phyloP scores from a whole-genome alignment of 2,329 filamentous ascomycete species.

The Aspergillus pseudoterreus region DNA sequence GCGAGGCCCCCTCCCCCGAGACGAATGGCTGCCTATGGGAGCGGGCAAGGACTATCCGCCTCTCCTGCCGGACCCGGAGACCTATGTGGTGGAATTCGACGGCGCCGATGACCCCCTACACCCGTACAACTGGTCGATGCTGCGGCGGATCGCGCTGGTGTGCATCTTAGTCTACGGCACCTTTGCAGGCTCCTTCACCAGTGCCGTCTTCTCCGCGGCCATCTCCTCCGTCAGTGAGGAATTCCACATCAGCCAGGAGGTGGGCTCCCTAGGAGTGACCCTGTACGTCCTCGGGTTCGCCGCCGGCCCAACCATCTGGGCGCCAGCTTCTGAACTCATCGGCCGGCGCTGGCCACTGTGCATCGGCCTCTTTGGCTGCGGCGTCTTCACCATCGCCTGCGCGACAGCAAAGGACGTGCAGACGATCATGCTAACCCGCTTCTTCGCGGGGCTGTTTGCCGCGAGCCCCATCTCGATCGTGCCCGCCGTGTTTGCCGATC shows the following conservation, averaged over 20 bases:
- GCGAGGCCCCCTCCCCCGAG: slow-evolving; percentile 12
- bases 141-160: slow-evolving; percentile 29
- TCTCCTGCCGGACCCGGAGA: slow-evolving; percentile 46
- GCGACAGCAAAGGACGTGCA: slow-evolving; percentile 42
- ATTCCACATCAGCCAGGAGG: slow-evolving; percentile 45
- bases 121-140: slow-evolving; percentile 50
- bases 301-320: slow-evolving; percentile 61
- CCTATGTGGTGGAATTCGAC: slow-evolving; percentile 56
- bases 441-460: slow-evolving; percentile 47
- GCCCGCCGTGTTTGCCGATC: slow-evolving; percentile 45
- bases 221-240: slow-evolving; percentile 51
- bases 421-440: slow-evolving; percentile 42
- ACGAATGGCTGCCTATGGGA: slow-evolving; percentile 24
- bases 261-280: slow-evolving; percentile 45
- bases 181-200: slow-evolving; percentile 49
- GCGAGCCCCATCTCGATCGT: slow-evolving; percentile 44
- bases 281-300: slow-evolving; percentile 53
- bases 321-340: slow-evolving; percentile 59
- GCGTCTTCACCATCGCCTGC: slow-evolving; percentile 45
- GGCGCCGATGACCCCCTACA: slow-evolving; percentile 50
- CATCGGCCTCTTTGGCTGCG: slow-evolving; percentile 41
- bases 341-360: slow-evolving; percentile 53
- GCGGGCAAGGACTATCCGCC: slow-evolving; percentile 50
- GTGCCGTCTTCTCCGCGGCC: slow-evolving; percentile 66
- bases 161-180: slow-evolving; percentile 43